Evolutionary conservation across 176 grass and related monocot species (phyloP), one percentile per base, ranked within the genome.

Genomic region (Oryza rufipogon): DNA sequence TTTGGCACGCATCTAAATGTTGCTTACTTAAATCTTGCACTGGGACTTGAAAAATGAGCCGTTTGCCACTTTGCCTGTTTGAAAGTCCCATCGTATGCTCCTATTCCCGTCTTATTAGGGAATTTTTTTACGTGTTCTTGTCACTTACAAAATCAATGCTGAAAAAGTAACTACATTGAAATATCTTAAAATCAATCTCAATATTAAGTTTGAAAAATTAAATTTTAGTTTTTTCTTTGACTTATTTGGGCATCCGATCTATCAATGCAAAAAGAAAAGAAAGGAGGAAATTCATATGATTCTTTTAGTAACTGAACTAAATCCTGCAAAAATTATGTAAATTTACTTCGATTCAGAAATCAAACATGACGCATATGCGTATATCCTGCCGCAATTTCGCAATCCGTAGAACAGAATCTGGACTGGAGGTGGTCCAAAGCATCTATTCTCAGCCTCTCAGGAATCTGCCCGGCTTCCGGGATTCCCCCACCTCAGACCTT

Each of bases 391-490:
- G 46, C 46, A 48, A 48, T 4, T 48, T 48, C 11, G 46, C 11
- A 13, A 3, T 1, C 44, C 44, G 48, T 51, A 54, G 7, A 54
- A 48, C 46, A 48, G 11, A 48, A 74, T 80, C 34, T 36, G 34
- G 61, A 32, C 30, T 48, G 28, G 46, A 34, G 13, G 69, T 69
- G 42, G 25, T 20, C 52, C 17, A 51, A 39, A 70, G 44, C 30
- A 32, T 32, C 28, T 22, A 67, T 56, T 7, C 30, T 48, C 46
- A 42, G 41, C 12, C 46, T 61, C 78, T 52, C 7, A 84, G 77
- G 58, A 77, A 87, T 81, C 36, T 78, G 64, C 68, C 38, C 68
- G 9, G 7, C 49, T 87, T 70, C 41, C 79, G 82, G 14, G 71
- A 64, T 66, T 32, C n/a, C 13, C 68, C 4, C 54, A 3, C 42